These are phyloP conservation scores for Rhynchosporium secalis DNA, from an alignment of 2,329 filamentous ascomycete species.

Conservation along the genomic window DNA sequence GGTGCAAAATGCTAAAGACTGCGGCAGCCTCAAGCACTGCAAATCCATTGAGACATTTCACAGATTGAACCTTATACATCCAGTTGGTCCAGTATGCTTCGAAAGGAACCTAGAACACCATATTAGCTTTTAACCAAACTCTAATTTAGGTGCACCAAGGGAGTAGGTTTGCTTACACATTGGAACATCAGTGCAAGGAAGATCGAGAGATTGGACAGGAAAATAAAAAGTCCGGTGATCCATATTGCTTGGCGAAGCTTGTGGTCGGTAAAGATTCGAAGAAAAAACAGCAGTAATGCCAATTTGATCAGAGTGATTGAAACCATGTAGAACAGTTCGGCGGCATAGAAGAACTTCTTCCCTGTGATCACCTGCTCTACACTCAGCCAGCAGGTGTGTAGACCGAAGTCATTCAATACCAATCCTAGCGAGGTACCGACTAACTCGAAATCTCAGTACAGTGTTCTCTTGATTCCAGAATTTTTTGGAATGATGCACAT, in stretches of 20 bases:
- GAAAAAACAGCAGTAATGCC: constrained; percentile 18
- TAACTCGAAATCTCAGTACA: not conserved
- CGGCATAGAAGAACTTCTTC: constrained; percentile 19
- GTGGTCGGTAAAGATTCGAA: constrained; percentile 16
- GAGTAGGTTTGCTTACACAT: constrained; percentile 9
- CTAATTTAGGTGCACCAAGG: too few relatives aligned
- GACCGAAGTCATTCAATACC: constrained; percentile 17
- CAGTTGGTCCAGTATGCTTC: constrained; percentile 25
- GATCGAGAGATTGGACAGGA: constrained; percentile 15
- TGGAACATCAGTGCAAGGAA: constrained; percentile 14
- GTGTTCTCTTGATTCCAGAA: not conserved
- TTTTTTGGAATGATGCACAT: not conserved
- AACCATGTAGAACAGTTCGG: constrained; percentile 18
- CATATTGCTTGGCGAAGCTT: constrained; percentile 5
- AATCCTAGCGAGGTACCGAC: constrained; percentile 17
- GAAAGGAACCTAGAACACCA: constrained; percentile 6
- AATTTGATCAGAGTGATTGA: constrained; percentile 18
- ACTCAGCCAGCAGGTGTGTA: constrained; percentile 18
- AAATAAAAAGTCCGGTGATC: constrained; percentile 10
- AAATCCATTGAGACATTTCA: constrained; percentile 59
- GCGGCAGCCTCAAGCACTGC: constrained; percentile 66
- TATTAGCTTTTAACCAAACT: not conserved
- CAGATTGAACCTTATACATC: constrained; percentile 15
- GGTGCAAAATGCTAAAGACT: constrained; percentile 65
- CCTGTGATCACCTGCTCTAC: constrained; percentile 4